Conservation (phyloP, 495 filamentous ascomycete species). For the Chaetomium cochliodes region DNA sequence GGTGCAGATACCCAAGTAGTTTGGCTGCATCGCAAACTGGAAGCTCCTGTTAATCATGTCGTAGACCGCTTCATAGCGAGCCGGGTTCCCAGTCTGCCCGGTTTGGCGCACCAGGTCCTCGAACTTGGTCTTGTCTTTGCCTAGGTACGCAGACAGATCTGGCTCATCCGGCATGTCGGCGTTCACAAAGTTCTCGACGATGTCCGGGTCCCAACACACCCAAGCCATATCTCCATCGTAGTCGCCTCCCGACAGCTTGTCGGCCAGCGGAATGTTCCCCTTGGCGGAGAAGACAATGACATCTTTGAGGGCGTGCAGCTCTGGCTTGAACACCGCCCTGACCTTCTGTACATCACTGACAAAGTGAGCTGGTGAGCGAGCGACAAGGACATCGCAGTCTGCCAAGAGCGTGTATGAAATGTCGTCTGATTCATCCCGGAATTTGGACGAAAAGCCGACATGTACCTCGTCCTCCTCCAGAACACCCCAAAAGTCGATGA, state of each 20-base stretch:
- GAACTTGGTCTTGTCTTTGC: conserved; percentile 56
- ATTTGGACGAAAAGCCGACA: conserved; percentile 71
- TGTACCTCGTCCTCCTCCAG: conserved; percentile 76
- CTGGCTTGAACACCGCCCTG: conserved; percentile 55
- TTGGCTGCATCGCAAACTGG: conserved; percentile 63
- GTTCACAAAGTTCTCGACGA: conserved; percentile 75
- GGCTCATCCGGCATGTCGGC: conserved; percentile 55
- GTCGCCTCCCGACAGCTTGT: conserved; percentile 86
- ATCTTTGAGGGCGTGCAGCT: conserved; percentile 75
- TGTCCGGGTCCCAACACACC: conserved; percentile 82
- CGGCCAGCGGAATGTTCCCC: conserved; percentile 68
- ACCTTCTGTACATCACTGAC: conserved; percentile 81
- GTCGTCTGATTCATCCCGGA: conserved; percentile 49
- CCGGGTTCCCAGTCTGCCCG: not conserved
- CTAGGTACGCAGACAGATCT: conserved; percentile 55
- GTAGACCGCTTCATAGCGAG: conserved; percentile 28
- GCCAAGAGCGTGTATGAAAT: conserved; percentile 61
- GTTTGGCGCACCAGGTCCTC: conserved; percentile 38
- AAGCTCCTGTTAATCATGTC: conserved; percentile 57
- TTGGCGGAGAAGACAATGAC: conserved; percentile 80
- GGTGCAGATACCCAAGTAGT: conserved; percentile 72
- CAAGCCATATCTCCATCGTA: conserved; percentile 91
- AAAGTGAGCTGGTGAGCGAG: conserved; percentile 77
- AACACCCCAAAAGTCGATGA: conserved; percentile 72
- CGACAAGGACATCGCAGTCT: conserved; percentile 76